These are phyloP conservation scores for Fusarium tuaranense DNA, from an alignment of 2,329 filamentous ascomycete species.

Conservation along the genomic window DNA sequence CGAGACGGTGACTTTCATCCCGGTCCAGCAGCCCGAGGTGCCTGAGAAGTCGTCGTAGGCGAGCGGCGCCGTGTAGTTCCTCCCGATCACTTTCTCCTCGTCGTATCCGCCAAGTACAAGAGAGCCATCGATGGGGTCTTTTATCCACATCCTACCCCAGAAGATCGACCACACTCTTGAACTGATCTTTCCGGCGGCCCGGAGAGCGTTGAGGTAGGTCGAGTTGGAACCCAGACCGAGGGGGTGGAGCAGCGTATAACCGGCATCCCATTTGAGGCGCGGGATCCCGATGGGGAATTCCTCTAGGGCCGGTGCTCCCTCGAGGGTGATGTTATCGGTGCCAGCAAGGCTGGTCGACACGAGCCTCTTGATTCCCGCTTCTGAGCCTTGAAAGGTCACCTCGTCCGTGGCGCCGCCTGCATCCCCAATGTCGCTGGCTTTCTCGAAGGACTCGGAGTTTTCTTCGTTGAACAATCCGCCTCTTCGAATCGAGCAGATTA, in stretches of 20 bases:
- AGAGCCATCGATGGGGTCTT: slow-evolving; percentile 44
- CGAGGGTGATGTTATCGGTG: slow-evolving; percentile 30
- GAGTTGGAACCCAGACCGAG: slow-evolving; percentile 48
- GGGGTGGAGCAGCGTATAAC: slow-evolving; percentile 43
- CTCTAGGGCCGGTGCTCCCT: slow-evolving; percentile 5
- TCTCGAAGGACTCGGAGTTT: slow-evolving; percentile 21
- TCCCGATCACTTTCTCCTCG: slow-evolving; percentile 45
- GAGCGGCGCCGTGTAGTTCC: slow-evolving; percentile 44
- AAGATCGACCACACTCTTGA: slow-evolving; percentile 51
- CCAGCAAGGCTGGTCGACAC: slow-evolving; percentile 36
- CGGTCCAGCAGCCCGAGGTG: slow-evolving; percentile 34
- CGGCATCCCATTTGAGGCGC: slow-evolving; percentile 41
- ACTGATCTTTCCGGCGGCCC: slow-evolving; percentile 36
- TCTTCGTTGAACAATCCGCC: slow-evolving; percentile 35
- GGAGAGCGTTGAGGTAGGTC: slow-evolving; percentile 45
- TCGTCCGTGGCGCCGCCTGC: slow-evolving; percentile 37
- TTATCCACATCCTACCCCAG: slow-evolving; percentile 50
- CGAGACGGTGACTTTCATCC: slow-evolving; percentile 38
- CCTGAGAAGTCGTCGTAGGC: slow-evolving; percentile 28
- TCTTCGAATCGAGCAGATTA: slow-evolving; percentile 44
- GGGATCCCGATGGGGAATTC: slow-evolving; percentile 45
- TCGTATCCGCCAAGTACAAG: slow-evolving; percentile 51
- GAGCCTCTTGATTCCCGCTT: slow-evolving; percentile 39
- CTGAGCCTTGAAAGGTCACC: slow-evolving; percentile 23
- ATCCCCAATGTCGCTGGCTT: slow-evolving; percentile 20